Percentiles rank a stretch among this genome's conserved stretches.
phyloP scores from a whole-genome alignment of 768 basidiomycete genomes.

The Cystofilobasidium capitatum region DNA sequence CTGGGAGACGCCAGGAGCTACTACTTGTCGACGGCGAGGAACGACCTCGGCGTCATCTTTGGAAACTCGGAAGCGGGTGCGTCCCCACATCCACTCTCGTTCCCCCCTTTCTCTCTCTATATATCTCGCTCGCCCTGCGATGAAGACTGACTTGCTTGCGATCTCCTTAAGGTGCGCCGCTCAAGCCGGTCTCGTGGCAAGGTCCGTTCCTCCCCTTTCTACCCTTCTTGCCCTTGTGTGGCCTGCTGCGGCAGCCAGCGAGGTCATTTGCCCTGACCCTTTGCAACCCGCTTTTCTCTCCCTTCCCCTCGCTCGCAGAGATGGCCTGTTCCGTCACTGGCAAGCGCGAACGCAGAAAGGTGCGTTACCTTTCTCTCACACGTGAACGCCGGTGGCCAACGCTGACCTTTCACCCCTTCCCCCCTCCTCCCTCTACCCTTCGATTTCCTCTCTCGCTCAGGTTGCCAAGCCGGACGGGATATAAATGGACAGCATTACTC shows the following conservation, averaged over 20 bases:
- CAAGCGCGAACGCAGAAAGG: slow-evolving; percentile 63
- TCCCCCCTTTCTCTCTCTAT: not conserved
- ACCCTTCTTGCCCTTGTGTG: not conserved
- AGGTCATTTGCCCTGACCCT: not conserved
- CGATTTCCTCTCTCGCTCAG: not conserved
- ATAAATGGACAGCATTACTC: too few species aligned
- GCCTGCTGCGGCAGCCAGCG: not conserved
- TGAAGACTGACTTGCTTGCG: not conserved
- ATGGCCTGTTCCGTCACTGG: slow-evolving; percentile 82
- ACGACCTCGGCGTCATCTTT: slow-evolving; percentile 58
- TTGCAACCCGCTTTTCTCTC: not conserved
- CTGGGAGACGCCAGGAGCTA: slow-evolving; percentile 85
- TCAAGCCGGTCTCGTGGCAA: slow-evolving; percentile 81
- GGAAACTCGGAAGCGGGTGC: slow-evolving; percentile 56
- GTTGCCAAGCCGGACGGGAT: slow-evolving; percentile 24
- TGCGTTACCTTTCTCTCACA: not conserved
- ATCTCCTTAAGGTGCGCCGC: slow-evolving; percentile 53
- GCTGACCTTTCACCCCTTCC: not conserved
- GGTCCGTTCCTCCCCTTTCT: slow-evolving; percentile 40
- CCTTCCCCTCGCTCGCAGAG: slow-evolving; percentile 14
- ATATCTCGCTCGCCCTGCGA: slow-evolving; percentile 4
- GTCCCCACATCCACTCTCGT: slow-evolving; percentile 29
- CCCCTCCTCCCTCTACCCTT: not conserved
- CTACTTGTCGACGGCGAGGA: slow-evolving; percentile 80
- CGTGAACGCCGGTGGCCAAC: not conserved